Base-by-base conservation (phyloP, 2,329 filamentous ascomycete genomes). In the Aureobasidium sp. region DNA sequence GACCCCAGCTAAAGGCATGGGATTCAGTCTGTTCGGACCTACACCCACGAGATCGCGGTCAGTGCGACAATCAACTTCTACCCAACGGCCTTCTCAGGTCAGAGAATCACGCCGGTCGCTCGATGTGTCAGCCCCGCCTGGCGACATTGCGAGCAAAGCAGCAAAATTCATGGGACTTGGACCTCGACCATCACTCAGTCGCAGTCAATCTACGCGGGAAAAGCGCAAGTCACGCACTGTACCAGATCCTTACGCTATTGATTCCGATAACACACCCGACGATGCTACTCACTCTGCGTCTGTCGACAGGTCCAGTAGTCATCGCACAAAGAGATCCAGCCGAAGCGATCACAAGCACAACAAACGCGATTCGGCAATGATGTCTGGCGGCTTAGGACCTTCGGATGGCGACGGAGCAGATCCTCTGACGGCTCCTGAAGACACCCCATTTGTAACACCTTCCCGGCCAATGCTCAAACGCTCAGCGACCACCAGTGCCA, bases 11-110 rank as follows among this genome's bases (percentile, higher is more conserved):
- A 83, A 85, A 69, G 79, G 83, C 64, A 76, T 80, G 66, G 87
- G 85, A 53, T 78, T 86, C 65, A 78, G 75, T 61, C 77, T 86
- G 69, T 89, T 96, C 67, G 83, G 86, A 63, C 67, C 66, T 25
- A 51, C 62, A 11, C 53, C 62, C 31, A 69, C 72, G 11, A 67
- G 88, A 34, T 84, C 87, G 1, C 72, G 20, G 68, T 90, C 70
- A 82, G 87, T 8, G 82, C 85, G 49, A 96, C 90, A 31, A 89
- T 90, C 36, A 91, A 87, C 74, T 34, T 49, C 57, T 25, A 36
- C 57, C 11, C 57, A 22, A 11, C 44, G 36, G 2, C 20, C 57
- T 17, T 8, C 39, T 44, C 53, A 57, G 31, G 53, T 37, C 3
- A 8, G 55, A 17, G 42, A 58, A 2, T 37, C 55, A n/a, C 57